Percentiles rank a stretch among this genome's conserved stretches.
phyloP scores from a whole-genome alignment of 1,284 basidiomycete genomes.

The Cutaneotrichosporon dermatis region DNA sequence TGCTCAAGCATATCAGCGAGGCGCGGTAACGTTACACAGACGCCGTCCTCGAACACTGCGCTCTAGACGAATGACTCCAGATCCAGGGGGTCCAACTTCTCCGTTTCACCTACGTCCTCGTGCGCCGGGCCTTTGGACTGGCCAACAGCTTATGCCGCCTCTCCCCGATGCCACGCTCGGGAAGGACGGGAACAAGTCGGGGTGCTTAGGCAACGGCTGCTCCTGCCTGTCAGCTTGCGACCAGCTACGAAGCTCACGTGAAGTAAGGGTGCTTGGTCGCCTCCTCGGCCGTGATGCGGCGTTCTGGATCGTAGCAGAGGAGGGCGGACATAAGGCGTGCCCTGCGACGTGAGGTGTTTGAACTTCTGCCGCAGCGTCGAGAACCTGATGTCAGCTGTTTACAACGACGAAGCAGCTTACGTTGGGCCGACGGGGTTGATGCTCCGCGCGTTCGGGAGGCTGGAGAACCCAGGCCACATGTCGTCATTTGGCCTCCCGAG shows the following conservation, averaged over 20 bases:
- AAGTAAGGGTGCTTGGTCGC: constrained; percentile 91
- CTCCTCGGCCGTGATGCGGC: constrained; percentile 78
- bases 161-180: constrained; percentile 93
- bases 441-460: constrained; percentile 72
- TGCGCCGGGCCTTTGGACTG: constrained; percentile 41
- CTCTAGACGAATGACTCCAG: constrained; percentile 41
- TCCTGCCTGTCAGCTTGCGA: constrained; percentile 58
- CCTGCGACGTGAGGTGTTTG: constrained; percentile 72
- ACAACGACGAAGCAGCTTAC: constrained; percentile 22
- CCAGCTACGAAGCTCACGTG: constrained; percentile 55
- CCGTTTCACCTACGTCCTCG: constrained; percentile 16
- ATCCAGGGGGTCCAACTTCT: constrained; percentile 22
- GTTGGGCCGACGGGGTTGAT: constrained; percentile 67
- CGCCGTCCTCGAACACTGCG: background rate
- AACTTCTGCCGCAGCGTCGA: constrained; percentile 57
- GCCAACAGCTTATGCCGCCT: constrained; percentile 48
- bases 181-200: constrained; percentile 94
- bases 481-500: constrained; percentile 80
- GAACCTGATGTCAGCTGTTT: constrained; percentile 37
- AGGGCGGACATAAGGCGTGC: constrained; percentile 77
- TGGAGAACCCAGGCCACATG: constrained; percentile 79
- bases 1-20: too few species aligned
- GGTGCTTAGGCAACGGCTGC: constrained; percentile 90
- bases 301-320: constrained; percentile 81
- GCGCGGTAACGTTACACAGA: too few species aligned